Evolutionary conservation across 225 moss, liverwort and hornwort genomes (phyloP).

Genomic region (Polytrichum commune): DNA sequence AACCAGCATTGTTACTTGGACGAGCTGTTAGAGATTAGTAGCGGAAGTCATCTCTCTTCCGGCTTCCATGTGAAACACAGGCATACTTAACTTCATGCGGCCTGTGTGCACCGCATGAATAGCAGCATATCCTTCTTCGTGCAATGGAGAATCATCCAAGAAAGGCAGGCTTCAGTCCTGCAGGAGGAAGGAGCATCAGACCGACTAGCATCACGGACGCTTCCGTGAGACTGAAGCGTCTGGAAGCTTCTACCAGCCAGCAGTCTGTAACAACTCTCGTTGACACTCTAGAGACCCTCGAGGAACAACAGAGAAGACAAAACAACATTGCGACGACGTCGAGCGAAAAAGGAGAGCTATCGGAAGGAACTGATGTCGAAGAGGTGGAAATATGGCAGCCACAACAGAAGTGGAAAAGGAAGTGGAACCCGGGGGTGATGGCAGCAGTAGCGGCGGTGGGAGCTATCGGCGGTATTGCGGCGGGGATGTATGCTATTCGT

Average conservation of each 20-base stretch:
- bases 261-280: slow-evolving; percentile 16
- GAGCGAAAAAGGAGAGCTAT: slow-evolving; percentile 5
- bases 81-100: no score
- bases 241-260: slow-evolving; percentile 40
- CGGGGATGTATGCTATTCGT: slow-evolving; percentile 51
- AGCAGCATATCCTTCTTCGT: no score
- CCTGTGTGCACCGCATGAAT: no score
- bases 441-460: slow-evolving; percentile 32
- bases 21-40: no score
- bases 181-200: slow-evolving; percentile 33
- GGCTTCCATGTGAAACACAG: no score
- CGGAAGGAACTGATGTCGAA: neutral
- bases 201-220: slow-evolving; percentile 39
- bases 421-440: slow-evolving; percentile 23
- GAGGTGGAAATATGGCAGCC: slow-evolving; percentile 7
- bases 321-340: slow-evolving; percentile 3
- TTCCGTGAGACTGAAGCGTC: slow-evolving; percentile 40
- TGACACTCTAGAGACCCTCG: slow-evolving; percentile 15
- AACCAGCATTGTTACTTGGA: no score
- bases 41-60: no score
- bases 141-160: slow-evolving; percentile 54
- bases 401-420: slow-evolving; percentile 7
- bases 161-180: slow-evolving; percentile 33
- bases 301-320: neutral
- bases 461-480: slow-evolving; percentile 46